phyloP scores from a whole-genome alignment of 352 stramenopile genomes.

The Globisporangium alternatum region DNA sequence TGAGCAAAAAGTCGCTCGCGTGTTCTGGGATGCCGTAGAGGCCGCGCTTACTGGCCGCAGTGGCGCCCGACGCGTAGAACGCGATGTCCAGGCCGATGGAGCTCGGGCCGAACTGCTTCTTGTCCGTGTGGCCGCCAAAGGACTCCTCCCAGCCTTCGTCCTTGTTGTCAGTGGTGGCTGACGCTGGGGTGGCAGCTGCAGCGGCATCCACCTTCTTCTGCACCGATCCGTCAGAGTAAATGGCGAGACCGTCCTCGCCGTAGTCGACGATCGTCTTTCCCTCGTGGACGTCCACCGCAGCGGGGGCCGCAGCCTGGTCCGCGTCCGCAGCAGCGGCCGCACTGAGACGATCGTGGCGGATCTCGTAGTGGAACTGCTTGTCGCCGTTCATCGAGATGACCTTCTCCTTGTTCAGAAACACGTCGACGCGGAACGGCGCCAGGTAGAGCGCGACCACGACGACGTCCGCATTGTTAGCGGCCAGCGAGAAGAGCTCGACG shows the following conservation, averaged over 20 bases:
- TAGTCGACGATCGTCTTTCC: constrained; percentile 96
- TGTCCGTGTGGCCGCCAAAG: constrained; percentile 92
- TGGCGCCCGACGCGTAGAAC: constrained; percentile 74
- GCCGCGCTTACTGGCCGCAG: constrained; percentile 37
- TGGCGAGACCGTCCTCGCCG: constrained; percentile 96
- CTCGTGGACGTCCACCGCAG: constrained; percentile 65
- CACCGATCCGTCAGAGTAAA: constrained; percentile 94
- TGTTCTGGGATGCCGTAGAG: constrained; percentile 98
- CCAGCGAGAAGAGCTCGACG: constrained; percentile 36
- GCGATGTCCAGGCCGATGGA: constrained; percentile 95
- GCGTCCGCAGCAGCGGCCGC: constrained; percentile 25
- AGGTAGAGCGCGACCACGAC: constrained; percentile 56
- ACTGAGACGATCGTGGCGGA: constrained; percentile 68
- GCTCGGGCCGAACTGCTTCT: constrained; percentile 85
- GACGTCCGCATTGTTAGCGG: constrained; percentile 9
- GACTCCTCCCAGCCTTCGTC: constrained; percentile 93
- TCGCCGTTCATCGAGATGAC: constrained; percentile 64
- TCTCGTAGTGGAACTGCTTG: constrained; percentile 71
- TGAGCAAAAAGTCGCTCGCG: constrained; percentile 91
- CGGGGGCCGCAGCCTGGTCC: constrained; percentile 22
- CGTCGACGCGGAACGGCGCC: constrained; percentile 55
- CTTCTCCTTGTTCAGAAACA: constrained; percentile 64
- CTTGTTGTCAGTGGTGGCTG: constrained; percentile 25
- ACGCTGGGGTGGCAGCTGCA: constrained; percentile 5
- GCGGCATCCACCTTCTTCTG: constrained; percentile 32